Evolutionary conservation across 495 filamentous ascomycete genomes (phyloP).

Genomic region (Rhizodiscina lignyota): DNA sequence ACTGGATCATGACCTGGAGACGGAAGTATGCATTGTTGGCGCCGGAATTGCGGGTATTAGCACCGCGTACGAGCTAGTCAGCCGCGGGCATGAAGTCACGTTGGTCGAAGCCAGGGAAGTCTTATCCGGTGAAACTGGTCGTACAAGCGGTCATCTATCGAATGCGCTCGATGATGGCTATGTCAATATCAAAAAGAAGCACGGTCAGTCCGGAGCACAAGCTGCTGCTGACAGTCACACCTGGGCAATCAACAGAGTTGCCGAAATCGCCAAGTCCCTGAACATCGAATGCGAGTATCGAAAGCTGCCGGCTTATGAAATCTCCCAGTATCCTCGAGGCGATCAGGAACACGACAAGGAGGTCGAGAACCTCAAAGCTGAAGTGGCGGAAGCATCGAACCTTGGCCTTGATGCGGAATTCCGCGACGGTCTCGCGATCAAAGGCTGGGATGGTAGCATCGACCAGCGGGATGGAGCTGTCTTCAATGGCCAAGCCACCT

Average conservation of each 20-base stretch:
- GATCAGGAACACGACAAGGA: slow-evolving; percentile 26
- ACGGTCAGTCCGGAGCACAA: slow-evolving; percentile 29
- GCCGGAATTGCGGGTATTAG: too few species aligned
- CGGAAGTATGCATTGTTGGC: too few species aligned
- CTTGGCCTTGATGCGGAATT: slow-evolving; percentile 28
- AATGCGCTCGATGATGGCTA: too few species aligned
- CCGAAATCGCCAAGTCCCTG: slow-evolving; percentile 28
- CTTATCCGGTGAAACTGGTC: too few species aligned
- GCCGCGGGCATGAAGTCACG: too few species aligned
- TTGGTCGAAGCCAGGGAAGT: too few species aligned
- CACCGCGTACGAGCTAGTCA: too few species aligned
- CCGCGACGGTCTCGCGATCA: slow-evolving; percentile 18
- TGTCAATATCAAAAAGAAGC: slow-evolving; percentile 34
- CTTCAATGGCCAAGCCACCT: slow-evolving; percentile 34
- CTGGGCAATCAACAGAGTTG: slow-evolving; percentile 34
- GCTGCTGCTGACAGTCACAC: slow-evolving; percentile 35
- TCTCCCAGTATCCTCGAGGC: slow-evolving; percentile 23
- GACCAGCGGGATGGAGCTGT: slow-evolving; percentile 34
- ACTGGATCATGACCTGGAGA: too few species aligned
- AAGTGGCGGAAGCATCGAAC: slow-evolving; percentile 24
- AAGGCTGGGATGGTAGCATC: slow-evolving; percentile 30
- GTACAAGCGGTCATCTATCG: too few species aligned
- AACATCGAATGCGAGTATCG: slow-evolving; percentile 41
- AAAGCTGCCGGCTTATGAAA: slow-evolving; percentile 26
- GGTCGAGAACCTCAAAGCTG: slow-evolving; percentile 19